A percentile compares a stretch with the other conserved stretches of the same genome.
phyloP scores from a whole-genome alignment of 2,329 filamentous ascomycete species.

The Aureobasidium mangrovei region DNA sequence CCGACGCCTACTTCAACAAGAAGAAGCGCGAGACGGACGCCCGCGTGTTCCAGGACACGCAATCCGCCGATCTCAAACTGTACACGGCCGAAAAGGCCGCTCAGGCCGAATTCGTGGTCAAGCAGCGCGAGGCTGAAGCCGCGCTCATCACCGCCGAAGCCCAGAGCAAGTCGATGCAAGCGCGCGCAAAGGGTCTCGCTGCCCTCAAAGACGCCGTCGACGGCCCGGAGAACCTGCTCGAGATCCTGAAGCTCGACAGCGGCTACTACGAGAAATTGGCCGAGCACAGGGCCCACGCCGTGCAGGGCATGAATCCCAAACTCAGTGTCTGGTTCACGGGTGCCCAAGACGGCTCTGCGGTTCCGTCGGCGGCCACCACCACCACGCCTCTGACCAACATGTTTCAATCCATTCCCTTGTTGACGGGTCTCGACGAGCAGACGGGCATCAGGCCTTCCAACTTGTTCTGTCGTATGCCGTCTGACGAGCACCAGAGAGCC shows the following conservation, averaged over 20 bases:
- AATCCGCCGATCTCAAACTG: conserved; percentile 34
- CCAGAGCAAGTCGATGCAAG: too few relatives aligned
- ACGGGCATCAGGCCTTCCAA: conserved; percentile 73
- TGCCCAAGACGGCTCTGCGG: conserved; percentile 25
- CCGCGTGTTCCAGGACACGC: conserved; percentile 43
- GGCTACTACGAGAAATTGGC: conserved; percentile 72
- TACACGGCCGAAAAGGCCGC: conserved; percentile 30
- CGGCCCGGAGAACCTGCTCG: conserved; percentile 16
- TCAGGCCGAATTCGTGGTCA: conserved; percentile 22
- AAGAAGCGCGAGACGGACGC: conserved; percentile 44
- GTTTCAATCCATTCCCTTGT: conserved; percentile 73
- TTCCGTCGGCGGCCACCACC: conserved; percentile 40
- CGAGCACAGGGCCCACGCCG: conserved; percentile 65
- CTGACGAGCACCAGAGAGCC: conserved; percentile 30
- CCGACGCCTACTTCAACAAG: conserved; percentile 47
- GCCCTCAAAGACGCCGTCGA: too few relatives aligned
- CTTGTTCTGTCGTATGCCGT: conserved; percentile 55
- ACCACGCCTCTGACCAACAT: conserved; percentile 64
- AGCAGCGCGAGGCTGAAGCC: conserved; percentile 27
- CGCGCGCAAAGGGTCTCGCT: too few relatives aligned
- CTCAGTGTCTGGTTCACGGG: conserved; percentile 87
- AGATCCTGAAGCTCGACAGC: conserved; percentile 42
- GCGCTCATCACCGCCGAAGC: conserved; percentile 21
- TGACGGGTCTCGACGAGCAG: conserved; percentile 55
- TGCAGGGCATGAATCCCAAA: conserved; percentile 74